phyloP scores from a whole-genome alignment of 2,329 filamentous ascomycete genomes.

The Fusarium annulatum region DNA sequence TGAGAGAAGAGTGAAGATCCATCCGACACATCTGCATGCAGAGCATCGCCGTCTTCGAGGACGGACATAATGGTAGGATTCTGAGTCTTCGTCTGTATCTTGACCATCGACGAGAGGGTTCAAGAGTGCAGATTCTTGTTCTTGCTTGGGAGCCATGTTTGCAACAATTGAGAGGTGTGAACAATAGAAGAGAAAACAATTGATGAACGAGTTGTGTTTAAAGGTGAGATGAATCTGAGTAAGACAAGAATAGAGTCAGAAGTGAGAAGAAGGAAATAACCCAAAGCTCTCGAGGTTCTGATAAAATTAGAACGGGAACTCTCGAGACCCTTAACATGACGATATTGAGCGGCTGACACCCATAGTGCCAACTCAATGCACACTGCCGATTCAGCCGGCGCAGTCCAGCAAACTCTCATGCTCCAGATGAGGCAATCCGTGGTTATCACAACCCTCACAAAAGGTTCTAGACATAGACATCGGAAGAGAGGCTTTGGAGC shows the following conservation, averaged over 20 bases:
- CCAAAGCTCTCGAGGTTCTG: background rate
- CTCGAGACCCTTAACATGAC: constrained; percentile 9
- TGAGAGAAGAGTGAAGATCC: constrained; percentile 4
- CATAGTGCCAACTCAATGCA: constrained; percentile 14
- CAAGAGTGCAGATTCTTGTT: constrained; percentile 37
- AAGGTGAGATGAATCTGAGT: background rate
- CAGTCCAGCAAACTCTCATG: constrained; percentile 13
- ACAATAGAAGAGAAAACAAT: background rate
- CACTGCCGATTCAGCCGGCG: constrained; percentile 11
- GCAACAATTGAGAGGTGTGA: background rate
- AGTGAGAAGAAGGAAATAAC: background rate
- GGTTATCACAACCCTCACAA: constrained; percentile 6
- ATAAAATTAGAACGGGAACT: constrained; percentile 15
- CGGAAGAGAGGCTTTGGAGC: constrained; percentile 11
- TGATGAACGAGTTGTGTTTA: background rate
- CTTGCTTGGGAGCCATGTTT: constrained; percentile 36
- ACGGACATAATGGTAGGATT: constrained; percentile 32
- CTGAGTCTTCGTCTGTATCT: constrained; percentile 35
- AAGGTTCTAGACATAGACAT: background rate
- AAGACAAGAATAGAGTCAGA: background rate
- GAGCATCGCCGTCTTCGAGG: constrained; percentile 20
- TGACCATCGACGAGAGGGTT: constrained; percentile 19
- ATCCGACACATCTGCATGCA: constrained; percentile 28
- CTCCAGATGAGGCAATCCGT: constrained; percentile 16
- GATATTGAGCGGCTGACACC: constrained; percentile 12